These are phyloP conservation scores for Sicyos edulis DNA, from an alignment of 306 rosid species.

Conservation along the genomic window DNA sequence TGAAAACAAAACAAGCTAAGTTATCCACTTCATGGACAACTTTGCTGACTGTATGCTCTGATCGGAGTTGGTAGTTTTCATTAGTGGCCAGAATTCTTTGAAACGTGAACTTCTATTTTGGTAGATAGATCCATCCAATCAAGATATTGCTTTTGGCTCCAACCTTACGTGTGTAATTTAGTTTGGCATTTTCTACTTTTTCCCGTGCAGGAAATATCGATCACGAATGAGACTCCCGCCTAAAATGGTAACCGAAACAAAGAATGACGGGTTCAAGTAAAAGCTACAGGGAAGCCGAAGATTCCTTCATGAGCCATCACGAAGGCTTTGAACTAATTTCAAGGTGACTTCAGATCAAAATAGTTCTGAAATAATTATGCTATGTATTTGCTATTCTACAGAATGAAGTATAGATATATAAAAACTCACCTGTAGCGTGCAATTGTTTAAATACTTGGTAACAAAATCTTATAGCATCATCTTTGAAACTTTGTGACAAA, in stretches of 20 bases:
- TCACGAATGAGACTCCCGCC: conserved; percentile 47
- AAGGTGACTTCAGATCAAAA: background rate
- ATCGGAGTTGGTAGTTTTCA: background rate
- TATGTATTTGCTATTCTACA: background rate
- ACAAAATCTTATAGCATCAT: background rate
- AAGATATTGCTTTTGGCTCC: background rate
- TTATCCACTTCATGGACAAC: background rate
- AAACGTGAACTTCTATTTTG: background rate
- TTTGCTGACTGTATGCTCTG: background rate
- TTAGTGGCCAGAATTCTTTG: background rate
- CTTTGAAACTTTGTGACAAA: background rate
- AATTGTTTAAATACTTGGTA: background rate
- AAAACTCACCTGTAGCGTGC: conserved; percentile 4
- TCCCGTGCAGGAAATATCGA: conserved; percentile 57
- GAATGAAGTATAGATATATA: background rate
- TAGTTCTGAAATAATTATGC: conserved; percentile 10
- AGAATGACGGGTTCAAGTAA: background rate
- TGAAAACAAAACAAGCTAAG: background rate
- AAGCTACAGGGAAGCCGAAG: background rate
- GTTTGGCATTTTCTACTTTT: conserved; percentile 16
- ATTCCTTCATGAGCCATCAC: background rate
- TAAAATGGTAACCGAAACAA: conserved; percentile 23
- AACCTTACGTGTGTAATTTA: background rate
- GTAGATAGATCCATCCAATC: background rate
- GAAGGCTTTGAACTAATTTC: background rate